These are phyloP conservation scores for Pleurotus tuoliensis DNA, from an alignment of 768 basidiomycete species.

Conservation along the genomic window DNA sequence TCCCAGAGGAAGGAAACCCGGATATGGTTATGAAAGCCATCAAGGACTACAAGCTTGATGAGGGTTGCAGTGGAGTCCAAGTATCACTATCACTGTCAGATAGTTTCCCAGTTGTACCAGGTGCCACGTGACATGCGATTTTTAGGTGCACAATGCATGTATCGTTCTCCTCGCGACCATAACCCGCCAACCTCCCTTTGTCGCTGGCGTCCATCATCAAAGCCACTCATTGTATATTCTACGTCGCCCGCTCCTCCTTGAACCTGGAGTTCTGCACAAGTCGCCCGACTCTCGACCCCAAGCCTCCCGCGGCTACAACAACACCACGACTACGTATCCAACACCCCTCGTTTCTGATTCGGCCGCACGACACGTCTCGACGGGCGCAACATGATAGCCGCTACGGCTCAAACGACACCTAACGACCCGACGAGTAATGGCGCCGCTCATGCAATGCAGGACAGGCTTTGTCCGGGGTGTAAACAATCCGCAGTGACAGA, in stretches of 20 bases:
- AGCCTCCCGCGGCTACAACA: not conserved
- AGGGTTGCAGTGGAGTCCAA: too few species aligned
- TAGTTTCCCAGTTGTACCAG: not conserved
- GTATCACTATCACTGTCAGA: too few species aligned
- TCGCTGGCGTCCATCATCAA: not conserved
- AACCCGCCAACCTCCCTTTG: not conserved
- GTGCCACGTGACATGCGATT: constrained; percentile 7
- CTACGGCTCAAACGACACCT: not conserved
- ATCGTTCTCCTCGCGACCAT: constrained; percentile 6
- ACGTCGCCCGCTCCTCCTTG: not conserved
- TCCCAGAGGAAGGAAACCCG: constrained; percentile 87
- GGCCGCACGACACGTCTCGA: too few species aligned
- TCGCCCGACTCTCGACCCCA: not conserved
- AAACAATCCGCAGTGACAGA: constrained; percentile 77
- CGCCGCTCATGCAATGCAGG: constrained; percentile 29
- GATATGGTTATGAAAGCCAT: constrained; percentile 95
- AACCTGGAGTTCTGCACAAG: constrained; percentile 3
- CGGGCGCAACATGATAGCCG: not conserved
- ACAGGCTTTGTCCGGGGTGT: constrained; percentile 79
- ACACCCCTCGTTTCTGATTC: too few species aligned
- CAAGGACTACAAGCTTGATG: not conserved
- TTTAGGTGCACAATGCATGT: constrained; percentile 2
- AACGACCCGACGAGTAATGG: not conserved
- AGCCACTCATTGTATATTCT: not conserved
- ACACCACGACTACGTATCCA: not conserved